phyloP scores from a whole-genome alignment of 208 protist genomes.

The Strigomonas culicis region DNA sequence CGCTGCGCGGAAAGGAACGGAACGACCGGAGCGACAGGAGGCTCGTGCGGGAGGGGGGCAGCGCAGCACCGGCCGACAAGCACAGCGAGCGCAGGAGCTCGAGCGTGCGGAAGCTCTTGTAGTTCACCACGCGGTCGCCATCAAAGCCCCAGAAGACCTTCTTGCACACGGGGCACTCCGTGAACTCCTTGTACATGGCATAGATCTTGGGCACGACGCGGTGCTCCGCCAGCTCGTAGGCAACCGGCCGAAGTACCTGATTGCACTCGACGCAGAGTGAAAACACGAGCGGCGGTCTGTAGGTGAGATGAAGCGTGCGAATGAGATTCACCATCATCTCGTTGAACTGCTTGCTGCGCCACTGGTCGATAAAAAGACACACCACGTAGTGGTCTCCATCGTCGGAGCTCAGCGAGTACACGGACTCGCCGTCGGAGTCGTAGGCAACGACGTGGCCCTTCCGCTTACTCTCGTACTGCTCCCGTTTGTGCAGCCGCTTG shows the following conservation, averaged over 20 bases:
- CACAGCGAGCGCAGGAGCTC: conserved; percentile 49
- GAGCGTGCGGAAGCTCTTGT: conserved; percentile 68
- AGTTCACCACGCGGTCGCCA: conserved; percentile 63
- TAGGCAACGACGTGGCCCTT: conserved; percentile 43
- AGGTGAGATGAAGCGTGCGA: conserved; percentile 25
- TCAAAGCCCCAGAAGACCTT: conserved; percentile 84
- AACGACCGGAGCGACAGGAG: conserved; percentile 42
- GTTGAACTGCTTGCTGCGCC: conserved; percentile 35
- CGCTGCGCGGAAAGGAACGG: conserved; percentile 46
- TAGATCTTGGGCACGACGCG: conserved; percentile 57
- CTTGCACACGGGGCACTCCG: conserved; percentile 52
- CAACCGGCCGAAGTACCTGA: conserved; percentile 32
- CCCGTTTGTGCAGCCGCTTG: conserved; percentile 9
- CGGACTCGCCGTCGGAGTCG: conserved; percentile 70
- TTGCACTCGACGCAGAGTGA: conserved; percentile 73
- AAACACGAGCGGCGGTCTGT: conserved; percentile 36
- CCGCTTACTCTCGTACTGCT: neutral
- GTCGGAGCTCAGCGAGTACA: conserved; percentile 41
- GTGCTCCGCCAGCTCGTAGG: conserved; percentile 29
- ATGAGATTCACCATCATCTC: conserved; percentile 45
- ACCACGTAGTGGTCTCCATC: conserved; percentile 18
- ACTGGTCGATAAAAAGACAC: conserved; percentile 38
- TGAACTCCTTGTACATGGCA: conserved; percentile 65
- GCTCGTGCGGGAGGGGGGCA: conserved; percentile 15
- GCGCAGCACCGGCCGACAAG: conserved; percentile 22